Evolutionary conservation across 768 basidiomycete species (phyloP), one percentile per base, ranked within the genome.

Genomic region (Cytidiella melzeri): DNA sequence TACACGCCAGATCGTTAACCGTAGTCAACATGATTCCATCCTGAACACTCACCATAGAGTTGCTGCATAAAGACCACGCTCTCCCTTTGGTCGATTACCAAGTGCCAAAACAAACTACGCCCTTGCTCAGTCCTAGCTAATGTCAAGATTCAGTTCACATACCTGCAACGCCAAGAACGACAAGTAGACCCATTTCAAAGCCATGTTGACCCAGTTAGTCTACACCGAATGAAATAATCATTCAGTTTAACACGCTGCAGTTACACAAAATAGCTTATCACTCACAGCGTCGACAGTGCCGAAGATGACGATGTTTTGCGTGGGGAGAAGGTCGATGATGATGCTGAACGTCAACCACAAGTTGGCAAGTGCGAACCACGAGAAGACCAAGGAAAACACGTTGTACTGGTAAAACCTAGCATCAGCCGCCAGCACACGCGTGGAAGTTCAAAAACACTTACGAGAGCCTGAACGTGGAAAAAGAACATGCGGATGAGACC

Each of bases 281-380:
- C 89, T 50, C 61, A 94, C 92, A 18, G 91, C 64, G 4, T 61
- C 70, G 0, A 61, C 68, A 25, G 81, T 92, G 38, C 89, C 91
- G 55, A 96, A 96, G 45, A 93, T 57, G 43, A 71, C 64, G 57
- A 77, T 68, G 19, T 60, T 66, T 59, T 64, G 72, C 45, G 50
- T 49, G 3, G 87, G 87, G 12, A 93, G 74, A 37, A 96, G 77
- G 59, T 92, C 83, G 74, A 95, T 90, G 65, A 95, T 91, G 68
- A 95, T 94, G 53, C 83, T 84, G 75, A 95, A 95, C n/a, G 89
- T 94, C 50, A 96, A 71, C 90, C 91, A 96, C 39, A 94, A 71
- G 62, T 94, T 94, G 55, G 92, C 91, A 51, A 93, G 67, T 2
- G 91, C 83, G 69, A 96, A 95, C 91, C 92, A 97, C 7, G 87